Conservation (phyloP, 1,284 basidiomycete genomes). For the Ceratobasidium sp. region DNA sequence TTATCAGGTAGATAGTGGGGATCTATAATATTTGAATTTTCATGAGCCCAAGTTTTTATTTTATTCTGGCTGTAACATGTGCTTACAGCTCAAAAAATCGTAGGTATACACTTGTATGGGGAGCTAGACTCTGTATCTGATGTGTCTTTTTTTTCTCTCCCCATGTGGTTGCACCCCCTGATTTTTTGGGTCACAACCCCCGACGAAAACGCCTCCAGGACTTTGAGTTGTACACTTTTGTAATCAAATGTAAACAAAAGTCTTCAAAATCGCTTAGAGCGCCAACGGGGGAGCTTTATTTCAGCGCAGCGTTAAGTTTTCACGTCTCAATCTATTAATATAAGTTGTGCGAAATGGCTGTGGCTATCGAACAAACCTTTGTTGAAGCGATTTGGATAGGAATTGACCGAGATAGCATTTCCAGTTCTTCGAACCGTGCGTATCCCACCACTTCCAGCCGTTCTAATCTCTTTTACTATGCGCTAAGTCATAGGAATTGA, state of each 20-base stretch:
- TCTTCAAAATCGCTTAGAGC: neutral
- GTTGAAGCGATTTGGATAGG: no score
- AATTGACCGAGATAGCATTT: no score
- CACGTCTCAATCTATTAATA: neutral
- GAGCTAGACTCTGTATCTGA: neutral
- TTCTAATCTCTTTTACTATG: neutral
- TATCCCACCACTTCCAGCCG: neutral
- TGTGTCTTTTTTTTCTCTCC: constrained; percentile 2
- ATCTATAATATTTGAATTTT: neutral
- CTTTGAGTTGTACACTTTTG: neutral
- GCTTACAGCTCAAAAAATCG: constrained; percentile 10
- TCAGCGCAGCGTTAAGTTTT: neutral
- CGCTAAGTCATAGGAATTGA: neutral
- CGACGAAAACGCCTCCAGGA: constrained; percentile 10
- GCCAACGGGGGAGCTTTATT: neutral
- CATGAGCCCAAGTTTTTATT: neutral
- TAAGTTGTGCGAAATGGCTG: no score
- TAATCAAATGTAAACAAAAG: constrained; percentile 18
- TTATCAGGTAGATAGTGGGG: neutral
- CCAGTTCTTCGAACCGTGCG: neutral
- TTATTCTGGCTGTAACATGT: neutral
- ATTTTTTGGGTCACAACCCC: constrained; percentile 22
- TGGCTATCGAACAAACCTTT: no score
- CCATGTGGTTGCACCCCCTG: neutral
- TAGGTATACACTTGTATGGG: neutral